phyloP scores from a whole-genome alignment of 331 rosid genomes.

The Spiraea crenata region DNA sequence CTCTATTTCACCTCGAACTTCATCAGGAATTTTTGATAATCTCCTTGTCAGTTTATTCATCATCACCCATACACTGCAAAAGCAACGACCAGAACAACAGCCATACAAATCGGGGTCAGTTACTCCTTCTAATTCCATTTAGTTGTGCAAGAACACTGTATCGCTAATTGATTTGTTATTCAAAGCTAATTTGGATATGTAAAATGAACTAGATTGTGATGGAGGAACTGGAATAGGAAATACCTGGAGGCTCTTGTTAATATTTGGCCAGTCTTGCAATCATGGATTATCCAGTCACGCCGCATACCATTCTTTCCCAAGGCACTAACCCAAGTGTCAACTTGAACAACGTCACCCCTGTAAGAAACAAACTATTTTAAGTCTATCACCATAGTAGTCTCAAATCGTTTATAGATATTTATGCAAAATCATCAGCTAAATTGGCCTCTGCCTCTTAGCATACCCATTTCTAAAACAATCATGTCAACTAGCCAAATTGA shows the following conservation, averaged over 20 bases:
- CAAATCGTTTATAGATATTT: not conserved
- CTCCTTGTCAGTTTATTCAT: conserved; percentile 93
- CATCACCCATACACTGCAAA: conserved; percentile 89
- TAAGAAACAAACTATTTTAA: conserved; percentile 21
- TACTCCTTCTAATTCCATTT: not conserved
- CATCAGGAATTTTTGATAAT: conserved; percentile 85
- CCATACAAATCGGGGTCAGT: not conserved
- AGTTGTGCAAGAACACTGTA: not conserved
- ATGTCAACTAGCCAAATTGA: conserved; percentile 7
- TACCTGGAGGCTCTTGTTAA: conserved; percentile 94
- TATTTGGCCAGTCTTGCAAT: conserved; percentile 69
- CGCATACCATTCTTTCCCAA: conserved; percentile 96
- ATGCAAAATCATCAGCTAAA: conserved; percentile 12
- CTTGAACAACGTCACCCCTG: conserved; percentile 98
- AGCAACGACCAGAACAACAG: conserved; percentile 30
- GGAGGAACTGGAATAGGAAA: not conserved
- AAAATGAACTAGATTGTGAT: not conserved
- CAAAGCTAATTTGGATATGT: not conserved
- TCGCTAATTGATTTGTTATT: not conserved
- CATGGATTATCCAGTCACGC: conserved; percentile 91
- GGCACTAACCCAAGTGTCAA: conserved; percentile 87
- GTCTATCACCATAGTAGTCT: conserved; percentile 11
- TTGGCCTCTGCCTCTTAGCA: conserved; percentile 1
- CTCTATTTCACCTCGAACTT: conserved; percentile 80
- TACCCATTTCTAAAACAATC: conserved; percentile 13